Evolutionary conservation across 2,329 filamentous ascomycete genomes (phyloP), one percentile per base, ranked within the genome.

Genomic region (Fusarium sp.): DNA sequence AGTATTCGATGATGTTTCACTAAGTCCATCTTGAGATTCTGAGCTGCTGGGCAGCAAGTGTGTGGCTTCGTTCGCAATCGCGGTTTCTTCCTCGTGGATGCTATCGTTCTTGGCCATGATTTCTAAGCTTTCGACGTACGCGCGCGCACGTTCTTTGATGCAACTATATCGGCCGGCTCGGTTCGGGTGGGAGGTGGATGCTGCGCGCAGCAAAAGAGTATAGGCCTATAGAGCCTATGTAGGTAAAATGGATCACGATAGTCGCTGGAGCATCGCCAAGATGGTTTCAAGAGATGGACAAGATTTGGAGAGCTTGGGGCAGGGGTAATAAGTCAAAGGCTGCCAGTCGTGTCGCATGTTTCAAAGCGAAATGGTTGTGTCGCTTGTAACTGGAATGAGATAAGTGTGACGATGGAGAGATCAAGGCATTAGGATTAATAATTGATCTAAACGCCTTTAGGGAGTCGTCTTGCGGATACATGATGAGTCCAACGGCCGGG

Each of bases 41-140:
- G 47, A 45, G 57, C 71, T 68, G 66, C 74, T 74, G 37, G 77
- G 74, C 63, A 86, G 75, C 57, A 87, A 73, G 52, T 77, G 76
- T 29, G 80, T 80, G 34, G 78, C 78, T 69, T 85, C 83, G 49
- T 73, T 67, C 29, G 18, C n/a, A 9, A 51, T 59, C 29, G 45
- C 56, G 45, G 48, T 55, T 41, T 61, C 63, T 41, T 67, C 65
- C 54, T 42, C 48, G 27, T 41, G 29, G 30, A 51, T 47, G 40
- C 6, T 46, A 25, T 53, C 48, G n/a, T 40, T 58, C 41, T 58
- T 67, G 29, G 57, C 27, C 69, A 72, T 72, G 29, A 3, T 63
- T 61, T 44, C 44, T 67, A 27, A 24, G 7, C 44, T 45, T 34
- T 27, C 18, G 3, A 32, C 42, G 45, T 27, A 56, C 42, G 57